Evolutionary conservation across 305 asterid species (phyloP), one percentile per base, ranked within the genome.

Genomic region (Stenogyne calaminthoides): DNA sequence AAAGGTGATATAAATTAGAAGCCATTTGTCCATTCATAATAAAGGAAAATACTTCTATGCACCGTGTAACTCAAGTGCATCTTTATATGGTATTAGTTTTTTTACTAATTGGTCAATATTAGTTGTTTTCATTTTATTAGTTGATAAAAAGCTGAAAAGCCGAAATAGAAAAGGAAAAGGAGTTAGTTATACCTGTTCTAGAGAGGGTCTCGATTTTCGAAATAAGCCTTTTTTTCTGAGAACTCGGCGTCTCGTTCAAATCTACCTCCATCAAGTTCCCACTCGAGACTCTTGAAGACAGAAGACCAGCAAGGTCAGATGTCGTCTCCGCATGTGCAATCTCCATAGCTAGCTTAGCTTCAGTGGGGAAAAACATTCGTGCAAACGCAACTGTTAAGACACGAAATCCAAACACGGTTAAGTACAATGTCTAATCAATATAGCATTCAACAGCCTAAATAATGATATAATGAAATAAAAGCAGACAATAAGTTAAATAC

Each of bases 261-360:
- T 88, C 95, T 12, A 88, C 86, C 80, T 86, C 92, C 86, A 81
- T 84, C 84, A 86, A 80, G 77, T 76, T 86, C 77, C 90, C 95
- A 67, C 83, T 74, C 9, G 96, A 84, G 64, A 84, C 79, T 78
- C 85, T 80, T 32, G 91, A 84, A 25, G 85, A 71, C 76, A 85
- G 71, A 70, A 84, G 87, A 59, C 82, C 82, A 6, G 84, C 83
- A 42, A 80, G 80, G 72, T 82, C 85, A 9, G 86, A 71, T 51
- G 91, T 81, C 12, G 88, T 80, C 85, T 90, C 92, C 61, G 96
- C 92, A 72, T 79, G 83, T 27, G 96, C 96, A 60, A 87, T 90
- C 51, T 90, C 89, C 96, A 90, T 88, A 62, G 92, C 92, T 66
- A 90, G 70, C 80, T 88, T 90, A 14, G 95, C 96, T 85, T 90